Conservation (phyloP, 768 basidiomycete species). For the Calvatia gigantea region DNA sequence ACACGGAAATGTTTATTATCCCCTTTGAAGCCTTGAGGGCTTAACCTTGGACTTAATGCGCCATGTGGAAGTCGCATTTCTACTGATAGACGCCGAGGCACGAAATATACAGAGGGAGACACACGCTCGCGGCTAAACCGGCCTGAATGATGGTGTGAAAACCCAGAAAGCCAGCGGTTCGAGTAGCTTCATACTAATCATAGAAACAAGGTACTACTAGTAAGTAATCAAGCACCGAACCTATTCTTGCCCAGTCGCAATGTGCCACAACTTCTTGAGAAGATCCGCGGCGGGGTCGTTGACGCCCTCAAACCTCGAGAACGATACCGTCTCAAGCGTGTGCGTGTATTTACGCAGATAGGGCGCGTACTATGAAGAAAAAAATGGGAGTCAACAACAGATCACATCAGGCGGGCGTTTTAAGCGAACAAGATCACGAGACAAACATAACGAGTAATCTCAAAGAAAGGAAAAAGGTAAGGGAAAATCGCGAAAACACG, state of each 20-base stretch:
- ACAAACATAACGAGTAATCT: not conserved
- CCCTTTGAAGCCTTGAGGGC: too few species aligned
- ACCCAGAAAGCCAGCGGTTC: not conserved
- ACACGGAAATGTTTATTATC: not conserved
- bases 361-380: slow-evolving; percentile 60
- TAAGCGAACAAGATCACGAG: not conserved
- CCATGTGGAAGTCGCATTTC: not conserved
- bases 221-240: not conserved
- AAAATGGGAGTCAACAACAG: not conserved
- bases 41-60: not conserved
- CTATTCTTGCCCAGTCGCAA: slow-evolving; percentile 59
- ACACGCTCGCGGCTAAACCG: not conserved
- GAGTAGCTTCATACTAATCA: not conserved
- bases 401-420: not conserved
- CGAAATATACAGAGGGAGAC: too few species aligned
- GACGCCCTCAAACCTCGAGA: slow-evolving; percentile 57
- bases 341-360: slow-evolving; percentile 73
- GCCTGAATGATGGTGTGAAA: not conserved
- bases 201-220: slow-evolving; percentile 7
- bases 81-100: slow-evolving; percentile 5
- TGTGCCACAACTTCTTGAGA: slow-evolving; percentile 68
- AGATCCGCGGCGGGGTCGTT: slow-evolving; percentile 53
- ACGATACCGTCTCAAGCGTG: slow-evolving; percentile 67
- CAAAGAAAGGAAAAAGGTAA: not conserved
- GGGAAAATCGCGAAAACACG: slow-evolving; percentile 23